Evolutionary conservation across 768 basidiomycete species (phyloP), one percentile per base, ranked within the genome.

Genomic region (Termitomyces sp.): DNA sequence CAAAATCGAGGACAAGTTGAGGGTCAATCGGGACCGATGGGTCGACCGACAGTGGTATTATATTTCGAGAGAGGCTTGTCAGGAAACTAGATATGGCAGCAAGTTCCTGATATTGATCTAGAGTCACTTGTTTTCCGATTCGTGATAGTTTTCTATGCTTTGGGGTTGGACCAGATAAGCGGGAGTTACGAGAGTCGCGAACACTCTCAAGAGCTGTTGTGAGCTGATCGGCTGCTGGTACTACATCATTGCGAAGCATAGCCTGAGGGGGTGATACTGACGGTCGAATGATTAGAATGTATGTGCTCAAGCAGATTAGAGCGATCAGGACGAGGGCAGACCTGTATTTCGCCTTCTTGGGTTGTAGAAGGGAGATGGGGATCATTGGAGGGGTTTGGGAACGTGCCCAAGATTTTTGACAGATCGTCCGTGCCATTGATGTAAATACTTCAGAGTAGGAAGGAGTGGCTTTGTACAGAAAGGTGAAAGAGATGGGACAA

Each of bases 1-100:
- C 89, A 65, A 93, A 93, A 62, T 89, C 90, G 41, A 93, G 77
- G 5, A 93, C 79, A 54, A 92, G 80, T 62, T 90, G 81, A 3
- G 91, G 88, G 66, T 93, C 90, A 55, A 92, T 82, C 8, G 88
- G 81, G 11, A 61, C 59, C 11, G 74, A 61, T 0, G 90, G 86
- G 62, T 92, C 81, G 44, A 90, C 78, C 6, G 74, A 72, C 0
- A 71, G 65, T 1, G 91, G 89, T 54, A 93, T 82, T 54, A 85
- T 76, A 68, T 92, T 92, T 67, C 87, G 82, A 0, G 87, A 81
- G 21, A 90, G 76, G 49, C 85, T 84, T 0, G 83, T 82, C 41
- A 92, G 74, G 69, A 91, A 92, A 55, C 80, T 82, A 2, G 85
- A 79, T 45, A 90, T 71, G 2, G 90, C 87, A 2, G 87, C 88